phyloP scores from a whole-genome alignment of 176 grass and related monocot species.

The Oryza punctata region DNA sequence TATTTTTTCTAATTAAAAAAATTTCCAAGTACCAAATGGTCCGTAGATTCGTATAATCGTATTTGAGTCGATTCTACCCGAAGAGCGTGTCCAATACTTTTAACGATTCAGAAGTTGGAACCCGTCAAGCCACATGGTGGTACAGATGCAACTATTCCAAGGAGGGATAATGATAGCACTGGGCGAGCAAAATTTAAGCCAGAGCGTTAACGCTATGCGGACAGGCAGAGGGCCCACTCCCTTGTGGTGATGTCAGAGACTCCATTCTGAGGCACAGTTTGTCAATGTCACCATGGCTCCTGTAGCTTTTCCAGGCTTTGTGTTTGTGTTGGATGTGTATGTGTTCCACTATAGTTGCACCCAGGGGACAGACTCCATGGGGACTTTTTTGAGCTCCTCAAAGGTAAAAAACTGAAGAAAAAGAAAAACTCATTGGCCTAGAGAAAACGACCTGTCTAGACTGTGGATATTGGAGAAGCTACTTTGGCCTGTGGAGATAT shows the following conservation, averaged over 20 bases:
- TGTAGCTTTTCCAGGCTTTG: conserved; percentile 52
- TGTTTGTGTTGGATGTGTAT: conserved; percentile 36
- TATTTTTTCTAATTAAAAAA: too few species aligned
- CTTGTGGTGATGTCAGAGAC: conserved; percentile 43
- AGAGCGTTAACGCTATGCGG: conserved; percentile 37
- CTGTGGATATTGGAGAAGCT: neutral
- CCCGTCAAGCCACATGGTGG: conserved; percentile 39
- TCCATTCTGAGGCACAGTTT: conserved; percentile 55
- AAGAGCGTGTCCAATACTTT: neutral
- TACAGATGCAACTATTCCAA: conserved; percentile 34
- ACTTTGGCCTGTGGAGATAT: neutral
- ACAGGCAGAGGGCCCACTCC: conserved; percentile 29
- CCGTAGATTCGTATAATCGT: neutral
- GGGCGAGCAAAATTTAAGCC: conserved; percentile 36
- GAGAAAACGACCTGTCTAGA: neutral
- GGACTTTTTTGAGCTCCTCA: neutral
- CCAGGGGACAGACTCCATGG: conserved; percentile 20
- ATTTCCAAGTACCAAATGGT: neutral
- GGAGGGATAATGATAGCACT: conserved; percentile 45
- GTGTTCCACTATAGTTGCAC: conserved; percentile 33
- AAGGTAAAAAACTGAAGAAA: conserved; percentile 17
- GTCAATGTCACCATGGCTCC: conserved; percentile 49
- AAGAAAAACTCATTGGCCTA: conserved; percentile 16
- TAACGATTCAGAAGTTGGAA: neutral
- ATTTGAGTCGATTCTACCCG: neutral